Conservation (phyloP, 441 rosid species). For the Bruguiera hainesii region DNA sequence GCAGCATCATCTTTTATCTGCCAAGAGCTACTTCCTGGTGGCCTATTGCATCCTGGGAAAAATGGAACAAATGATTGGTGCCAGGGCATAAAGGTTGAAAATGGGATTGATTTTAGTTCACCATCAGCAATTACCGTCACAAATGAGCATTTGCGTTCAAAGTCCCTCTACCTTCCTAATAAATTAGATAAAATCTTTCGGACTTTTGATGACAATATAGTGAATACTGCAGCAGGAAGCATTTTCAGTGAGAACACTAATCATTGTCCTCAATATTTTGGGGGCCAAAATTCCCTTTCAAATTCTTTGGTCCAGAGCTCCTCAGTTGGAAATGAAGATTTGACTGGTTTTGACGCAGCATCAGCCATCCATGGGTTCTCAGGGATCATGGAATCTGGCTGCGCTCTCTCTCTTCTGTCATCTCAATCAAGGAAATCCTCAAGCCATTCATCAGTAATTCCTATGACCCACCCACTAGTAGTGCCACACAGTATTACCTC, state of each 20-base stretch:
- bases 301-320: slow-evolving; percentile 29
- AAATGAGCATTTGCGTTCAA: slow-evolving; percentile 27
- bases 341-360: slow-evolving; percentile 30
- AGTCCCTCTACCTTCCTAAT: slow-evolving; percentile 28
- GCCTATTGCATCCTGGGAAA: slow-evolving; percentile 30
- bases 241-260: slow-evolving; percentile 24
- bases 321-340: slow-evolving; percentile 29
- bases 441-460: slow-evolving; percentile 40
- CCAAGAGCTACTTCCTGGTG: slow-evolving; percentile 36
- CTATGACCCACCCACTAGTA: slow-evolving; percentile 23
- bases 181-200: slow-evolving; percentile 28
- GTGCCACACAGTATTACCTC: slow-evolving; percentile 16
- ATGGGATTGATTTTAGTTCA: slow-evolving; percentile 24
- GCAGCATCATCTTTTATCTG: slow-evolving; percentile 43
- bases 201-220: slow-evolving; percentile 26
- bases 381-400: slow-evolving; percentile 38
- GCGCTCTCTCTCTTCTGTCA: slow-evolving; percentile 90
- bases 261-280: slow-evolving; percentile 28
- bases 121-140: slow-evolving; percentile 33
- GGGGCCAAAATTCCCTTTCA: slow-evolving; percentile 31
- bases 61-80: slow-evolving; percentile 33
- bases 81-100: slow-evolving; percentile 39
- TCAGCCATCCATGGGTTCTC: slow-evolving; percentile 39
- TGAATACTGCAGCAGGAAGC: slow-evolving; percentile 18
- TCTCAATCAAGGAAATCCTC: slow-evolving; percentile 40